Conservation (phyloP, 345 rosid species). For the Hibiscus mutabilis region DNA sequence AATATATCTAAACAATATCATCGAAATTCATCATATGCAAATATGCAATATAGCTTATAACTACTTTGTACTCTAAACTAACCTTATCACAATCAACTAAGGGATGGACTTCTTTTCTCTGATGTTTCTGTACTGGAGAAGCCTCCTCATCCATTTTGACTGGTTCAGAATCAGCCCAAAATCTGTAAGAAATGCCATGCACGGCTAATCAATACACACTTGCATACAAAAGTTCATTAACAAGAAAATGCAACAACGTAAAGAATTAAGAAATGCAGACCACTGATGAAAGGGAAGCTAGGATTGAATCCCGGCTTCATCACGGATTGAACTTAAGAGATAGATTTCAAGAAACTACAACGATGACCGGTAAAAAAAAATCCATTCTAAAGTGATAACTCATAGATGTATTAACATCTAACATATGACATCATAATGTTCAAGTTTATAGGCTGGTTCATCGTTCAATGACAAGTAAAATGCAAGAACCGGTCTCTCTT, state of each 20-base stretch:
- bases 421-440: too few species aligned
- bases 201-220: conserved; percentile 4
- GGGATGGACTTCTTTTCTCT: conserved; percentile 37
- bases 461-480: too few species aligned
- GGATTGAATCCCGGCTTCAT: neutral
- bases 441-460: too few species aligned
- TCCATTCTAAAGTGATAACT: too few species aligned
- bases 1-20: conserved; percentile 10
- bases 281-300: neutral
- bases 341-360: neutral
- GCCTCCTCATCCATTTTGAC: conserved; percentile 28
- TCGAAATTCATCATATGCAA: conserved; percentile 6
- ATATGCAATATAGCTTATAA: conserved; percentile 2
- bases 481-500: too few species aligned
- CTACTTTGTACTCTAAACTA: conserved; percentile 21
- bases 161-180: conserved; percentile 53
- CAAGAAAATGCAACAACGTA: neutral
- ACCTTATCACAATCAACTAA: conserved; percentile 66
- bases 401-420: too few species aligned
- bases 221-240: neutral
- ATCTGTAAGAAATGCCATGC: conserved; percentile 27
- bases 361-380: neutral
- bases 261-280: neutral
- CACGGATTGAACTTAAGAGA: neutral
- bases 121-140: conserved; percentile 27